These are phyloP conservation scores for Phytophthora vignae DNA, from an alignment of 352 stramenopile genomes.

Conservation along the genomic window DNA sequence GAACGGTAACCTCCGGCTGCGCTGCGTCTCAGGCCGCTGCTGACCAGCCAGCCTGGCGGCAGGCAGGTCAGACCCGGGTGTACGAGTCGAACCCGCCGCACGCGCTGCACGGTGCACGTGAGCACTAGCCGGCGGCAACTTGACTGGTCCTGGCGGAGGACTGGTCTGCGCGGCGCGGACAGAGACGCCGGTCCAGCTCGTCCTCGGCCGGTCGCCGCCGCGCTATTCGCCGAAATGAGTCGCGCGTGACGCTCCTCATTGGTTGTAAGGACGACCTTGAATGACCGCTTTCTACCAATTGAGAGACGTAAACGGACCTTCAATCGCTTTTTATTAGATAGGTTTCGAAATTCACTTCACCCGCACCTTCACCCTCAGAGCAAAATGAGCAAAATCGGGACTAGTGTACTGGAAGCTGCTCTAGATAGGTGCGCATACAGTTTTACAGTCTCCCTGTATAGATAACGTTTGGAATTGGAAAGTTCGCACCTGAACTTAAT, in stretches of 20 bases:
- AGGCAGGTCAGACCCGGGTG: background rate
- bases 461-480: too few relatives aligned
- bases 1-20: slow-evolving; percentile 10
- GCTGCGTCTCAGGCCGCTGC: slow-evolving; percentile 24
- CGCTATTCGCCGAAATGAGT: slow-evolving; percentile 30
- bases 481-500: too few relatives aligned
- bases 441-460: too few relatives aligned
- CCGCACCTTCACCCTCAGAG: too few relatives aligned
- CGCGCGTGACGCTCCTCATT: background rate
- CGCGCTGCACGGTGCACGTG: background rate
- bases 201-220: slow-evolving; percentile 14
- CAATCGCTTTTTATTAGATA: background rate
- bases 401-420: too few relatives aligned
- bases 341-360: too few relatives aligned
- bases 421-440: too few relatives aligned
- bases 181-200: slow-evolving; percentile 25
- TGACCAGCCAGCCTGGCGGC: slow-evolving; percentile 23
- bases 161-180: slow-evolving; percentile 8
- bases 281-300: slow-evolving; percentile 19
- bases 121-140: slow-evolving; percentile 2
- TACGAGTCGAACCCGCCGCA: background rate
- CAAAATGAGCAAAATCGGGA: too few relatives aligned
- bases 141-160: slow-evolving; percentile 27
- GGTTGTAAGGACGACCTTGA: slow-evolving; percentile 23
- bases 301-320: background rate